These are phyloP conservation scores for Lactifluus echinatus DNA, from an alignment of 768 basidiomycete genomes.

Conservation along the genomic window DNA sequence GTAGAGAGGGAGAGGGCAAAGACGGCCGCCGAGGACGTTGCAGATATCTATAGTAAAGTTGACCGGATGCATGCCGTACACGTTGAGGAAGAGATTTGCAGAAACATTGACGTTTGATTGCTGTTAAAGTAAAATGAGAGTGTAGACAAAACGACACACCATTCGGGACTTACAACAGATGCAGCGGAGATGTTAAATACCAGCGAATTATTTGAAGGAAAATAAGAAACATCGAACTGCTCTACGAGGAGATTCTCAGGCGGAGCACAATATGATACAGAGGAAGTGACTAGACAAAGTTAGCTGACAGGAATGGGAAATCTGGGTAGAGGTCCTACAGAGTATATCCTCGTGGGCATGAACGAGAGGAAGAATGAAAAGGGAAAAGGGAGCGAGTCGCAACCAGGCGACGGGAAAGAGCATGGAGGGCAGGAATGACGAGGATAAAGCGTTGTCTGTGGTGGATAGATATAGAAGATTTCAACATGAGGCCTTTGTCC, in stretches of 20 bases:
- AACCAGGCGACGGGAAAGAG: conserved; percentile 63
- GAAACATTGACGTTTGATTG: conserved; percentile 70
- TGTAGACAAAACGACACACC: conserved; percentile 13
- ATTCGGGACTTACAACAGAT: conserved; percentile 57
- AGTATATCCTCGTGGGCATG: conserved; percentile 46
- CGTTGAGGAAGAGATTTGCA: conserved; percentile 74
- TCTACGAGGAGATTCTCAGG: conserved; percentile 74
- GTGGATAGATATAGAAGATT: conserved; percentile 17
- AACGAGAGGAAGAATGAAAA: conserved; percentile 33
- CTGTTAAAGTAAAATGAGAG: conserved; percentile 29
- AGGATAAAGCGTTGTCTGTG: background rate
- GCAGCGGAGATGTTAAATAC: conserved; percentile 82
- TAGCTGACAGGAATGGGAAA: conserved; percentile 3
- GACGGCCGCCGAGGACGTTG: conserved; percentile 59
- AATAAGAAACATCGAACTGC: conserved; percentile 67
- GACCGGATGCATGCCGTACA: conserved; percentile 78
- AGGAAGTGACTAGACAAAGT: conserved; percentile 58
- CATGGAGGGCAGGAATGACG: conserved; percentile 38
- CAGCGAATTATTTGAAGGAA: conserved; percentile 61
- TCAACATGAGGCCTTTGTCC: conserved; percentile 13
- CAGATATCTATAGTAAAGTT: conserved; percentile 88
- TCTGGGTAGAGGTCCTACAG: conserved; percentile 39
- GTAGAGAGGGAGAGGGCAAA: conserved; percentile 78
- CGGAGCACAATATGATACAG: conserved; percentile 79
- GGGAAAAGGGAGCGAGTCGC: conserved; percentile 43